phyloP scores from a whole-genome alignment of 78 protist genomes.

The Planoprotostelium fungivorum region DNA sequence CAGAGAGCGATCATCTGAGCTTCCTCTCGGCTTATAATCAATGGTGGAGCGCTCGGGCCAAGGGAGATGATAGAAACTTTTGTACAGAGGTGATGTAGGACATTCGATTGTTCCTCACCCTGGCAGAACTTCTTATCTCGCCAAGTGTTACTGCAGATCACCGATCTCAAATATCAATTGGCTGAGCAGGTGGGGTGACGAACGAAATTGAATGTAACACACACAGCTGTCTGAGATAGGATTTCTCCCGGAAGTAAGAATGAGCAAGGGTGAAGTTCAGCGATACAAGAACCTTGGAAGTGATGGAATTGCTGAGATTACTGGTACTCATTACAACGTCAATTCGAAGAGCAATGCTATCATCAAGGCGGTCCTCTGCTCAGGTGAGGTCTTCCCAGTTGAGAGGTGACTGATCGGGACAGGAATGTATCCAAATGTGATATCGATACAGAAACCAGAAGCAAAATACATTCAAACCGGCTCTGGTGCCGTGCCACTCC shows the following conservation, averaged over 20 bases:
- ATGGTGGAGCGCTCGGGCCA: conserved; percentile 38
- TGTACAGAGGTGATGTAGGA: conserved; percentile 3
- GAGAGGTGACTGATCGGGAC: neutral
- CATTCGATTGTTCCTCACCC: neutral
- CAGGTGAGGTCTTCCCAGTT: conserved; percentile 12
- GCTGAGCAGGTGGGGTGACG: conserved; percentile 21
- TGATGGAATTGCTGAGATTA: conserved; percentile 21
- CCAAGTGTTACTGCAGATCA: conserved; percentile 33
- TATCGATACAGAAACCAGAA: conserved; percentile 29
- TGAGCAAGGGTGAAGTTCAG: neutral
- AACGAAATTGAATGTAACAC: neutral
- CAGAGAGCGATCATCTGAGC: conserved; percentile 69
- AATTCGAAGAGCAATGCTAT: conserved; percentile 16
- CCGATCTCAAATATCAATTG: conserved; percentile 58
- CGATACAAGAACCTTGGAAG: conserved; percentile 5
- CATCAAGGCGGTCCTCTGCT: conserved; percentile 12
- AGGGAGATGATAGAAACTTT: conserved; percentile 31
- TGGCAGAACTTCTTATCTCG: conserved; percentile 27
- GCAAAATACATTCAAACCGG: conserved; percentile 43
- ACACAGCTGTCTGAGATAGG: conserved; percentile 9
- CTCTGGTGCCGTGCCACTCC: conserved; percentile 68
- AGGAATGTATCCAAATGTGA: conserved; percentile 51
- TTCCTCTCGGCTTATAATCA: conserved; percentile 37
- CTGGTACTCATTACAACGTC: conserved; percentile 34
- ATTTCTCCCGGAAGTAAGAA: conserved; percentile 1